phyloP scores from a whole-genome alignment of 2,329 filamentous ascomycete genomes.

The Cladosporium oxysporum region DNA sequence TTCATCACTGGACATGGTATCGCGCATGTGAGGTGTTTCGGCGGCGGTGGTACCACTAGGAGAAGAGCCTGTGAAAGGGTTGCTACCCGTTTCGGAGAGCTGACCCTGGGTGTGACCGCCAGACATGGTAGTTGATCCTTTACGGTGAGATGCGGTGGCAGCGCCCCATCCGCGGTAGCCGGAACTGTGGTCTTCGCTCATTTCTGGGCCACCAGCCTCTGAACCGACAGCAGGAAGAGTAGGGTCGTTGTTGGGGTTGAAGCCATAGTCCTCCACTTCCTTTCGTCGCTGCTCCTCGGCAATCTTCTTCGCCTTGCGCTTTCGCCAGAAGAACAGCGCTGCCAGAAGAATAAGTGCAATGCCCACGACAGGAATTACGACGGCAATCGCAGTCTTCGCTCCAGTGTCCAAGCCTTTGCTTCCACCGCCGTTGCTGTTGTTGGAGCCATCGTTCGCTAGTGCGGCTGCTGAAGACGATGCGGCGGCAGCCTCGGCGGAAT shows the following conservation, averaged over 20 bases:
- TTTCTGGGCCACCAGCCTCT: conserved; percentile 59
- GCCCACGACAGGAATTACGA: conserved; percentile 88
- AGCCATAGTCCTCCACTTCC: conserved; percentile 95
- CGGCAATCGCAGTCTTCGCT: conserved; percentile 84
- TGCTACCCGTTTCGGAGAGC: conserved; percentile 69
- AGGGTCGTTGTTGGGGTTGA: conserved; percentile 95
- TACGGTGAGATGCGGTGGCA: conserved; percentile 66
- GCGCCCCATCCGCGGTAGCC: conserved; percentile 96
- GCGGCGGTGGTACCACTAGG: conserved; percentile 60
- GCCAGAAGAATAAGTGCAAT: conserved; percentile 78
- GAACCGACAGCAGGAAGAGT: conserved; percentile 65
- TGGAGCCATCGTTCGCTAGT: conserved; percentile 23
- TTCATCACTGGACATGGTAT: conserved; percentile 71
- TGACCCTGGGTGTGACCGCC: conserved; percentile 57
- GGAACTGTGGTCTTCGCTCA: conserved; percentile 72
- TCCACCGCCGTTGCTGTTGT: conserved; percentile 18
- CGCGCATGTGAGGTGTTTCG: conserved; percentile 56
- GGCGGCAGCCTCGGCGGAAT: conserved; percentile 15
- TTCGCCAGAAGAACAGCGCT: conserved; percentile 83
- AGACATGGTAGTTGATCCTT: conserved; percentile 86
- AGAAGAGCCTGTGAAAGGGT: conserved; percentile 51
- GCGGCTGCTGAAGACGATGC: conserved; percentile 26
- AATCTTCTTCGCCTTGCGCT: conserved; percentile 79
- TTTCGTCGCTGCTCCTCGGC: conserved; percentile 88
- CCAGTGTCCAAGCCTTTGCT: conserved; percentile 57